These are phyloP conservation scores for Globisporangium cylindrosporum DNA, from an alignment of 352 stramenopile species.

Conservation along the genomic window DNA sequence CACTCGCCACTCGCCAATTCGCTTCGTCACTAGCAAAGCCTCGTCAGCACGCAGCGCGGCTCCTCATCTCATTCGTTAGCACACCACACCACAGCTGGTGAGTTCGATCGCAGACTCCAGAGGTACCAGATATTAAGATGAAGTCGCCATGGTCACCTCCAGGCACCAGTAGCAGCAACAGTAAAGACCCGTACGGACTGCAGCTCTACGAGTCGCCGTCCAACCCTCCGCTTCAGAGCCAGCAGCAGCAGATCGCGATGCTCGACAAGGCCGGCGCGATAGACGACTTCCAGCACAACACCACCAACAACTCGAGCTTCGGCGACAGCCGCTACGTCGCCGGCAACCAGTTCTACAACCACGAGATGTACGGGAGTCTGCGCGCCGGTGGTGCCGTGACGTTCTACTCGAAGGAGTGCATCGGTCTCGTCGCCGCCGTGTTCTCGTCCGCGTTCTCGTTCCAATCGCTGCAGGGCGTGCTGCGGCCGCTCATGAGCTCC, in stretches of 20 bases:
- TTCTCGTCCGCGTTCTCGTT: conserved; percentile 25
- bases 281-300: neutral
- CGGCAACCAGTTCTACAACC: conserved; percentile 43
- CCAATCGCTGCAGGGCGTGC: conserved; percentile 12
- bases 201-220: conserved; percentile 17
- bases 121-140: neutral
- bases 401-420: conserved; percentile 22
- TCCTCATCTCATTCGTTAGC: neutral
- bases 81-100: too few relatives aligned
- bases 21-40: neutral
- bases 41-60: too few relatives aligned
- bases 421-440: conserved; percentile 20
- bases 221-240: neutral
- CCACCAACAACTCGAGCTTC: neutral
- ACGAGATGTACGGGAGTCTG: conserved; percentile 50
- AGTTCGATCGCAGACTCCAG: neutral
- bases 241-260: conserved; percentile 8
- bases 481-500: conserved; percentile 19
- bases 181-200: conserved; percentile 1
- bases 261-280: conserved; percentile 7
- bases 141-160: conserved; percentile 13
- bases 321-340: conserved; percentile 14
- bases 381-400: conserved; percentile 19
- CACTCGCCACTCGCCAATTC: conserved; percentile 2
- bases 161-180: neutral